These are phyloP conservation scores for Chytriomyces sp. DNA, from an alignment of 192 early-diverging fungal genomes.

Conservation along the genomic window DNA sequence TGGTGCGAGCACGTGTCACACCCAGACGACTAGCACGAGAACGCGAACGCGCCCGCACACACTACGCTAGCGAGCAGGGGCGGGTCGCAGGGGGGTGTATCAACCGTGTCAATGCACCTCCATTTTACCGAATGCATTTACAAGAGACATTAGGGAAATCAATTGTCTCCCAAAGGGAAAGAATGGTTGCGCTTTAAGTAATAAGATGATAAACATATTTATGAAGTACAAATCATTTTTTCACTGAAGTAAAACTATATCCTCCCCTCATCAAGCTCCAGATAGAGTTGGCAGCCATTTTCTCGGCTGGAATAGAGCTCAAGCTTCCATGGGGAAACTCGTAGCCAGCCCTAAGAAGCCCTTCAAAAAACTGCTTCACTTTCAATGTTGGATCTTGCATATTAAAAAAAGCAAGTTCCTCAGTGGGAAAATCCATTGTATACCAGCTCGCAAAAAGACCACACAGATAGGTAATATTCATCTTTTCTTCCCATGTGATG, in stretches of 20 bases:
- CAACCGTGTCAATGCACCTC: too few relatives aligned
- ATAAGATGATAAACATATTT: too few relatives aligned
- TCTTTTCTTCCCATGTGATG: conserved; percentile 6
- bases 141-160: too few relatives aligned
- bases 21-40: too few relatives aligned
- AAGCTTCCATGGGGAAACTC: conserved; percentile 4
- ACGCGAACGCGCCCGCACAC: too few relatives aligned
- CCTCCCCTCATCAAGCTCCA: background rate
- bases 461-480: background rate
- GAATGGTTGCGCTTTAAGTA: too few relatives aligned
- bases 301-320: background rate
- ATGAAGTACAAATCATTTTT: too few relatives aligned
- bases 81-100: too few relatives aligned
- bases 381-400: background rate
- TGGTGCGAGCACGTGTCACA: too few relatives aligned
- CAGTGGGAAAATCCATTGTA: background rate
- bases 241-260: background rate
- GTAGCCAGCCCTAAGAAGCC: conserved; percentile 7
- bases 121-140: too few relatives aligned
- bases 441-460: conserved; percentile 24
- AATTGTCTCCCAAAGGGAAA: too few relatives aligned
- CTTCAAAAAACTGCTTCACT: conserved; percentile 22
- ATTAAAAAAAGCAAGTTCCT: background rate
- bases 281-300: background rate
- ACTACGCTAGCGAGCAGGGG: too few relatives aligned